These are phyloP conservation scores for Wickerhamiella infanticola DNA, from an alignment of 1,139 yeast species.

Conservation along the genomic window DNA sequence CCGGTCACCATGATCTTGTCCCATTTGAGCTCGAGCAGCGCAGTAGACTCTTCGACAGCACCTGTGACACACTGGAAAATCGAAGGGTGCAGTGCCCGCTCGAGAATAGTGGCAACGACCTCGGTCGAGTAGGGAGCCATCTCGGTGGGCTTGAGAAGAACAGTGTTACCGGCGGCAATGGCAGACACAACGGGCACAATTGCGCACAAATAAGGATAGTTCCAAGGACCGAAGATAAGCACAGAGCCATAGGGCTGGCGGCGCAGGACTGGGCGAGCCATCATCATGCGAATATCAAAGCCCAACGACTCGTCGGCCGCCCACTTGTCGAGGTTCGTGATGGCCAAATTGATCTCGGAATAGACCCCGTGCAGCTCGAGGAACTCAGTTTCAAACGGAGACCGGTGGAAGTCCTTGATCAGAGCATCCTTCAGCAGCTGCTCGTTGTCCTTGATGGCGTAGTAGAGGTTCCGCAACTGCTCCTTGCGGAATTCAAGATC, in stretches of 20 bases:
- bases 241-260: slow-evolving; percentile 64
- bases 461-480: slow-evolving; percentile 55
- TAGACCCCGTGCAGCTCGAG: slow-evolving; percentile 40
- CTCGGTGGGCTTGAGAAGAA: slow-evolving; percentile 70
- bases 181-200: slow-evolving; percentile 65
- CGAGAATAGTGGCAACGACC: slow-evolving; percentile 41
- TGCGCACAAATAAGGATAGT: slow-evolving; percentile 60
- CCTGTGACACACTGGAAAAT: slow-evolving; percentile 57
- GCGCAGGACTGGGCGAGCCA: slow-evolving; percentile 39
- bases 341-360: slow-evolving; percentile 44
- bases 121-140: slow-evolving; percentile 47
- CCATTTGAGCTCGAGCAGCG: slow-evolving; percentile 47
- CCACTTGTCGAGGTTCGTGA: slow-evolving; percentile 49
- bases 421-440: slow-evolving; percentile 45
- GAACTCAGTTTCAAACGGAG: slow-evolving; percentile 42
- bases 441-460: slow-evolving; percentile 45
- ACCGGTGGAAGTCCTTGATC: slow-evolving; percentile 48
- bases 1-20: slow-evolving; percentile 88
- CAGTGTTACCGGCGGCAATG: slow-evolving; percentile 75
- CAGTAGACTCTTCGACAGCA: slow-evolving; percentile 52
- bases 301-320: slow-evolving; percentile 36
- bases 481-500: slow-evolving; percentile 43
- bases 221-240: slow-evolving; percentile 69
- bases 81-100: slow-evolving; percentile 38
- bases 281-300: slow-evolving; percentile 33